Base-by-base conservation (phyloP, 768 basidiomycete species). In the Pleurotus salmoneostramineus region DNA sequence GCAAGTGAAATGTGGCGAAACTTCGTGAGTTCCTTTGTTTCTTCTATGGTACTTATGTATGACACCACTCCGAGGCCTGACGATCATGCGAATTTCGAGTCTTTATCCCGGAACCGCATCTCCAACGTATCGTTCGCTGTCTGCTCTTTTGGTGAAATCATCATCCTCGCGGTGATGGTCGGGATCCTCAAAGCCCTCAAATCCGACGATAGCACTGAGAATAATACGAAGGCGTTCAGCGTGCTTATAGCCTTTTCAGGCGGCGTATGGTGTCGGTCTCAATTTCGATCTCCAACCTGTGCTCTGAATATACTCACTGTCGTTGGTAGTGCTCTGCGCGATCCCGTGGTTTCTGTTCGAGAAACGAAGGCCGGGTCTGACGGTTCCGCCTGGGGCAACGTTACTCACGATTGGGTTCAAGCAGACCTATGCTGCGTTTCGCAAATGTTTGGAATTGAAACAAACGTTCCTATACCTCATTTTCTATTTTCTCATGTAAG, bases 231-330 rank as follows among this genome's bases (percentile, higher is more conserved):
- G 61, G 85, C 85, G 2, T 86, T 91, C 65, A 89, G 87, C 63
- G 80, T 84, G 8, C 72, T 91, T n/a, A 88, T 90, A 60, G 89
- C 90, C 0, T 91, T 89, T 68, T 79, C 87, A 14, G 89, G 89
- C 1, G 89, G 81, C n/a, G 77, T 87, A 6, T 91, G 89, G 89
- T 60, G 87, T 86, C 66, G 50, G 84, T 74, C 21, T 31, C 43
- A 40, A 48, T 12, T 27, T 21, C 57, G 48, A 33, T 5, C 15
- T n/a, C 17, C 35, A 8, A 36, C 31, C n/a, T 17, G 31, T 11
- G 12, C n/a, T 42, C 10, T 6, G 17, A 40, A 31, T 17, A 15
- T 11, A 15, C 21, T 17, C 43, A n/a, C 7, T 34, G 50, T 11
- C 47, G 6, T 33, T 43, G 17, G 2, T 44, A 88, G 87, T 88